Conservation (phyloP, 73 alveolate genomes). For the Blepharisma japonicum region DNA sequence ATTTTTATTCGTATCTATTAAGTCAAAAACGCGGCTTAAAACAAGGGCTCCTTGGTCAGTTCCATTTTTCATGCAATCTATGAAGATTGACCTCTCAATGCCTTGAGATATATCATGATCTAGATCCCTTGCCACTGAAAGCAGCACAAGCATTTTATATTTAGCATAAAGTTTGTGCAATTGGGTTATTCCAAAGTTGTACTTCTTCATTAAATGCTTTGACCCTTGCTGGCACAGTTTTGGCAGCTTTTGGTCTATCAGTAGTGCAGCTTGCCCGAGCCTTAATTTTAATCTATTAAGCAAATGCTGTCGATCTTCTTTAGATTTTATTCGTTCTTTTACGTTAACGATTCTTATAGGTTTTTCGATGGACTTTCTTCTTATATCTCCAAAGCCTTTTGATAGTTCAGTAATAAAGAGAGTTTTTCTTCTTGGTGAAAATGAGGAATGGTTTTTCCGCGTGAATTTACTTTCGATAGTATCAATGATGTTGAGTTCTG, state of each 20-base stretch:
- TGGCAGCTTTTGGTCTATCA: not conserved
- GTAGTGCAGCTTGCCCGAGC: slow-evolving; percentile 12
- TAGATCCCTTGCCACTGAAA: not conserved
- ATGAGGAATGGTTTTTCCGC: not conserved
- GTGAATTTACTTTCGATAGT: not conserved
- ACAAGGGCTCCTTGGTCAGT: not conserved
- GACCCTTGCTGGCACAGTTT: not conserved
- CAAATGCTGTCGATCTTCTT: no score
- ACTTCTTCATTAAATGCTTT: not conserved
- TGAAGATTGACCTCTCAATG: not conserved
- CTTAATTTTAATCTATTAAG: not conserved
- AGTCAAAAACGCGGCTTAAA: not conserved
- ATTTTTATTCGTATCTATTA: not conserved
- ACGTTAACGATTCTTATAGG: not conserved
- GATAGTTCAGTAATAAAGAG: not conserved
- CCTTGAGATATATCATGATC: not conserved
- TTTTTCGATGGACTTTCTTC: not conserved
- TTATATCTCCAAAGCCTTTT: not conserved
- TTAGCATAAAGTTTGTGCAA: slow-evolving; percentile 6
- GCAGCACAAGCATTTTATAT: slow-evolving; percentile 9
- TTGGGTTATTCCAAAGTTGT: not conserved
- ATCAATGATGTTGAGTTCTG: not conserved
- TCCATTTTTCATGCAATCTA: not conserved
- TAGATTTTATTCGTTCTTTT: not conserved
- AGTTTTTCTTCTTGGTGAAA: not conserved